These are phyloP conservation scores for Moesziomyces globuligerus DNA, from an alignment of 1,284 basidiomycete genomes.

Conservation along the genomic window DNA sequence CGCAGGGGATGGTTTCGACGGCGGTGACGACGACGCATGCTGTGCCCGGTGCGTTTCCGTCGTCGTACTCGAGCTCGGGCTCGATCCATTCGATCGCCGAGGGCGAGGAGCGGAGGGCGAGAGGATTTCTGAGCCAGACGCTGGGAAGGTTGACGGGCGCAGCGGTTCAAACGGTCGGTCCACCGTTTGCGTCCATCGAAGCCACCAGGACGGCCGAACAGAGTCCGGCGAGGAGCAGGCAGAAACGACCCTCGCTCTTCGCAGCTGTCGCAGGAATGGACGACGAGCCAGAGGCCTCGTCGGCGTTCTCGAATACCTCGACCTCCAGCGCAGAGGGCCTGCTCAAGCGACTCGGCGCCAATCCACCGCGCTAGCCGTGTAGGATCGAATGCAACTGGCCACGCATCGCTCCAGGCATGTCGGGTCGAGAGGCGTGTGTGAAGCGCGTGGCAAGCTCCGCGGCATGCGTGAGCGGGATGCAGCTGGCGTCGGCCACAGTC, in stretches of 20 bases:
- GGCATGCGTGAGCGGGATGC: no score
- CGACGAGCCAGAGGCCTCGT: no score
- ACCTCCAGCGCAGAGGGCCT: constrained; percentile 31
- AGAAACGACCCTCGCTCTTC: constrained; percentile 30
- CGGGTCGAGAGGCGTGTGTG: no score
- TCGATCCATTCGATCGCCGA: constrained; percentile 20
- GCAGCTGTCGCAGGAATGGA: no score
- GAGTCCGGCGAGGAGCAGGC: constrained; percentile 9
- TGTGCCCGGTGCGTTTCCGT: constrained; percentile 41
- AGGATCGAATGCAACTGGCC: no score
- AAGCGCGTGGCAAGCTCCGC: no score
- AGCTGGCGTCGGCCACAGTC: no score
- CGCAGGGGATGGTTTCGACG: constrained; percentile 19
- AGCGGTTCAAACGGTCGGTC: constrained; percentile 14
- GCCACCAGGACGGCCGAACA: constrained; percentile 1
- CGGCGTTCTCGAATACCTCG: constrained; percentile 29
- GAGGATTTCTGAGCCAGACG: constrained; percentile 45
- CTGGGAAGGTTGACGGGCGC: constrained; percentile 41
- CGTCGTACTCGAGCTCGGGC: constrained; percentile 28
- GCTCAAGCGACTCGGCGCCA: constrained; percentile 21
- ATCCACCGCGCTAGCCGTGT: no score
- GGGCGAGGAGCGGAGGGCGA: constrained; percentile 1
- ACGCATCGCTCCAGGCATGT: no score
- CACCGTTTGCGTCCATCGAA: constrained; percentile 19
- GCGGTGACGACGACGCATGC: constrained; percentile 32